Evolutionary conservation across 495 filamentous ascomycete genomes (phyloP), one percentile per base, ranked within the genome.

Genomic region (Tuber umbilicatum): DNA sequence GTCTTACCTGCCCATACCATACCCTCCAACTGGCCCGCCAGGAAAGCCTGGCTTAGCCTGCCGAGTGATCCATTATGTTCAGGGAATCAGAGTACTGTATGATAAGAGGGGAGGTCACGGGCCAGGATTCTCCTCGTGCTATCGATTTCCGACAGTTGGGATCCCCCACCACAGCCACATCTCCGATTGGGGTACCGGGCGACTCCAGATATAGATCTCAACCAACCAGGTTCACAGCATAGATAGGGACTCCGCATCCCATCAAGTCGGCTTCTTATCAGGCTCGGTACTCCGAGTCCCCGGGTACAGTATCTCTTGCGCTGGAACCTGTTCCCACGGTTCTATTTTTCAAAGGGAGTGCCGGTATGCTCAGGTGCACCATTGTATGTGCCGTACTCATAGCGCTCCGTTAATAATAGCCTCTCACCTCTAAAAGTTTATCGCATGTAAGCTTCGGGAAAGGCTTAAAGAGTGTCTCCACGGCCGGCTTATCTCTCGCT

Each of bases 11-110:
- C 47, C 47, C 47, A 9, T 3, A 12, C 23, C 47, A 27, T 5
- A n/a, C 50, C n/a, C 2, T 14, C 50, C 9, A 31, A 14, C n/a
- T 27, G 50, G 50, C 50, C 9, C 9, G n/a, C 23, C 50, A 27
- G 1, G 47, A 23, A 55, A 14, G 23, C 10, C 7, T 39, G 5
- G 38, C n/a, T n/a, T 39, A 39, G 38, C 2, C 39, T 27, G n/a
- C 50, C 50, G 50, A 60, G 50, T 60, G 50, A 60, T 60, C 50
- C 50, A 27, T n/a, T 60, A 60, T 60, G 50, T 60, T 60, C n/a
- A 9, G 50, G n/a, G 50, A n/a, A 0, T 60, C 9, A 10, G 50
- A 12, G n/a, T 55, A 23, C 10, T 1, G 10, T 43, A 55, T 43
- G 0, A 43, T 43, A 45, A 60, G 50, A 12, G n/a, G 5, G n/a